These are phyloP conservation scores for Penicillium mononematosum DNA, from an alignment of 495 filamentous ascomycete species.

Conservation along the genomic window DNA sequence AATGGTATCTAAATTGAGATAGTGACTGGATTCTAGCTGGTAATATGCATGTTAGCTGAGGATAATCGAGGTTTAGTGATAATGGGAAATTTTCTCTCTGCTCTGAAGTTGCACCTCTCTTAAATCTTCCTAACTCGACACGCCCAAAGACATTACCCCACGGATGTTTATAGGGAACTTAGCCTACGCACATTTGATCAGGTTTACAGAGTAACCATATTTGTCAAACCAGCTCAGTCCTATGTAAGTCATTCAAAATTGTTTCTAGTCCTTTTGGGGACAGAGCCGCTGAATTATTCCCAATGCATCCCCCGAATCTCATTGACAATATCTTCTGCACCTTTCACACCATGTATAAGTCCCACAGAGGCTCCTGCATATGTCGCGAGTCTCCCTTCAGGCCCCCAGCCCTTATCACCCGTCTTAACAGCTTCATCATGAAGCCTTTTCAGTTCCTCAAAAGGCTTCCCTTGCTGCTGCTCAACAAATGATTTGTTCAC, in stretches of 20 bases:
- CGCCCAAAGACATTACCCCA: not conserved
- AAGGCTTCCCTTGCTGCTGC: conserved; percentile 50
- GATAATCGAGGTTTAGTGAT: not conserved
- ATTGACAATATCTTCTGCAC: conserved; percentile 44
- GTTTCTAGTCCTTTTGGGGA: not conserved
- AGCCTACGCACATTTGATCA: not conserved
- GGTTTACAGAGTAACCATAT: not conserved
- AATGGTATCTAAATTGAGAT: not conserved
- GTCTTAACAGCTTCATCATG: conserved; percentile 56
- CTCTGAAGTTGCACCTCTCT: not conserved
- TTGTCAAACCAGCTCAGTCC: not conserved
- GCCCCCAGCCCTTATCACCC: conserved; percentile 62
- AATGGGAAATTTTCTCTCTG: not conserved
- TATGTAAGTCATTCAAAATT: not conserved
- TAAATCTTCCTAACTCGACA: not conserved
- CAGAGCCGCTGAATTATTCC: conserved; percentile 9
- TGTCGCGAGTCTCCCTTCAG: conserved; percentile 63
- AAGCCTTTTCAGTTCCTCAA: conserved; percentile 57
- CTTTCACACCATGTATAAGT: conserved; percentile 45
- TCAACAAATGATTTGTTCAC: conserved; percentile 63
- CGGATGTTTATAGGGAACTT: not conserved
- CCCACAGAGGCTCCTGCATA: conserved; percentile 62
- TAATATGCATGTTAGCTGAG: not conserved
- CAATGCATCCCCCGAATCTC: conserved; percentile 14
- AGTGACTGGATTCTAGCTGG: not conserved